Evolutionary conservation across 1,284 basidiomycete genomes (phyloP).

Genomic region (Flammula alnicola): DNA sequence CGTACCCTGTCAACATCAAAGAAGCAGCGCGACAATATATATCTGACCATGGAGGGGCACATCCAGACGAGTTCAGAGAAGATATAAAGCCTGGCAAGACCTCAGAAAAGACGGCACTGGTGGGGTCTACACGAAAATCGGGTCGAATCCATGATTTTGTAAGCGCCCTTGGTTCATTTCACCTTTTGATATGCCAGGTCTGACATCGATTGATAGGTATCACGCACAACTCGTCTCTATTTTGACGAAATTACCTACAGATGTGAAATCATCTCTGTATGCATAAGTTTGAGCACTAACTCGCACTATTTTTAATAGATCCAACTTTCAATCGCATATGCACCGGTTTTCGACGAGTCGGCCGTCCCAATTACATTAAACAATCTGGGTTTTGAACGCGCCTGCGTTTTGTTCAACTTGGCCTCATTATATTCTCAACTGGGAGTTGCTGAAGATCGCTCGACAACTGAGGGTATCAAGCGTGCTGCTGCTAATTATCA

Average conservation of each 20-base stretch:
- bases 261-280: slow-evolving; percentile 40
- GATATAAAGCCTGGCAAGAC: slow-evolving; percentile 78
- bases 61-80: slow-evolving; percentile 86
- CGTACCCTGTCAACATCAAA: slow-evolving; percentile 62
- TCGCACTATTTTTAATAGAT: slow-evolving; percentile 56
- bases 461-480: slow-evolving; percentile 77
- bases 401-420: slow-evolving; percentile 82
- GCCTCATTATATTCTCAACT: slow-evolving; percentile 82
- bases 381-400: slow-evolving; percentile 83
- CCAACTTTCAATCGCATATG: slow-evolving; percentile 76
- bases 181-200: slow-evolving; percentile 20
- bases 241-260: slow-evolving; percentile 52
- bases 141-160: slow-evolving; percentile 54
- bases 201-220: slow-evolving; percentile 60
- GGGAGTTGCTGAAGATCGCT: slow-evolving; percentile 69
- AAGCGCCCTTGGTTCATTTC: slow-evolving; percentile 26
- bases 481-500: slow-evolving; percentile 74
- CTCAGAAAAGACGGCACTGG: slow-evolving; percentile 69
- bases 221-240: slow-evolving; percentile 86
- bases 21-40: slow-evolving; percentile 73
- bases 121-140: slow-evolving; percentile 62
- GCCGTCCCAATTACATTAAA: slow-evolving; percentile 65
- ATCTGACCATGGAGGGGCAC: slow-evolving; percentile 71
- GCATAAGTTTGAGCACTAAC: not conserved
- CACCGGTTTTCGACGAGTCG: slow-evolving; percentile 65